Evolutionary conservation across 306 rosid genomes (phyloP).

Genomic region (Lathyrus tuberosus): DNA sequence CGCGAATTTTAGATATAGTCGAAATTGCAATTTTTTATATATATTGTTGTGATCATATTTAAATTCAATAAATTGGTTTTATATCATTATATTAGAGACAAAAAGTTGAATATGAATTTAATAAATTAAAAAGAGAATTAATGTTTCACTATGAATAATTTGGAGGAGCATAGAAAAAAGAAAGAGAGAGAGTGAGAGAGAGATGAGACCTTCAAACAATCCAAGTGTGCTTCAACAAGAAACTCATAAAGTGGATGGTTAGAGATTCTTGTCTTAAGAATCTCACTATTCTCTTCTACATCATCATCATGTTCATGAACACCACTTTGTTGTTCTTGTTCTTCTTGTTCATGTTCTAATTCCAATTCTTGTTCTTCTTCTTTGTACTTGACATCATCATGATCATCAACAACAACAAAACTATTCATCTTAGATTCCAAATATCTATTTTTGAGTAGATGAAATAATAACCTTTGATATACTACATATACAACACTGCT

Average conservation of each 20-base stretch:
- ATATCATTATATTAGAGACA: slow-evolving; percentile 3
- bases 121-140: neutral
- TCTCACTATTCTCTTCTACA: slow-evolving; percentile 47
- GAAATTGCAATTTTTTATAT: too few relatives aligned
- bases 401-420: neutral
- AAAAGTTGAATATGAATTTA: neutral
- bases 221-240: slow-evolving; percentile 69
- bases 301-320: neutral
- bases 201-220: slow-evolving; percentile 71
- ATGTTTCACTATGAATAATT: neutral
- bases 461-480: slow-evolving; percentile 36
- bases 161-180: neutral
- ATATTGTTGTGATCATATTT: neutral
- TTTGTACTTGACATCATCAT: slow-evolving; percentile 16
- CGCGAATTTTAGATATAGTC: too few relatives aligned
- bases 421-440: slow-evolving; percentile 55
- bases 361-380: neutral
- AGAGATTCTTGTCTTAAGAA: slow-evolving; percentile 75
- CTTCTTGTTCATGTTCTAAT: neutral
- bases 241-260: slow-evolving; percentile 69
- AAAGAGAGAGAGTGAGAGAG: neutral
- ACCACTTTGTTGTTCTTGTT: neutral
- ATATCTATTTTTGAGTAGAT: slow-evolving; percentile 36
- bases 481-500: slow-evolving; percentile 37
- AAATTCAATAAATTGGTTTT: slow-evolving; percentile 6